Conservation (phyloP, 2,329 filamentous ascomycete genomes). For the Phaeosphaeria sp. region DNA sequence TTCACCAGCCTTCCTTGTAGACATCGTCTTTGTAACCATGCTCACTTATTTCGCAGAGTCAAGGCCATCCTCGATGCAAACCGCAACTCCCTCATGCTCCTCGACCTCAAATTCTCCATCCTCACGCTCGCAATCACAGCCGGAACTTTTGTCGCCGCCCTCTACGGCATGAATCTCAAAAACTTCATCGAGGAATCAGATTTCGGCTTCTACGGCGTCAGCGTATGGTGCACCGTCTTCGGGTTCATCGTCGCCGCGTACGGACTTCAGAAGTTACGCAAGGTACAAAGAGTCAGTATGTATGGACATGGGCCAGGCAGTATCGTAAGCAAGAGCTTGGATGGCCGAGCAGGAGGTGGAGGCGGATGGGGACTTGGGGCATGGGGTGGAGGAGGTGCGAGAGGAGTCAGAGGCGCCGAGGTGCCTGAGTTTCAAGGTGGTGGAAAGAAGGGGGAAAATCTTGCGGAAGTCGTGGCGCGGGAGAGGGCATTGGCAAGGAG, state of each 20-base stretch:
- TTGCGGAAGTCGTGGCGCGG: conserved; percentile 35
- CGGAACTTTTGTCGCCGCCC: conserved; percentile 93
- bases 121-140: conserved; percentile 93
- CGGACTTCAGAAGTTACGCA: conserved; percentile 81
- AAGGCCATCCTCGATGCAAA: conserved; percentile 98
- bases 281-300: conserved; percentile 90
- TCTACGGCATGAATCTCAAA: conserved; percentile 99
- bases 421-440: conserved; percentile 20
- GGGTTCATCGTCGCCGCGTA: conserved; percentile 82
- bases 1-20: not conserved
- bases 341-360: conserved; percentile 2
- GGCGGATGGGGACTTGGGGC: conserved; percentile 35
- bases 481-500: conserved; percentile 35
- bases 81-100: conserved; percentile 95
- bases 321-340: conserved; percentile 18
- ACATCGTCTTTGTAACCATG: not conserved
- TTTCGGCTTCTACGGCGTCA: conserved; percentile 82
- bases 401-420: conserved; percentile 25
- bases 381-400: conserved; percentile 38
- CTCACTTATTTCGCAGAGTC: conserved; percentile 65
- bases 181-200: conserved; percentile 97
- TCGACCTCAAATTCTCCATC: conserved; percentile 95
- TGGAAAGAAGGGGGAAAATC: conserved; percentile 27
- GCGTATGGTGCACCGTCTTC: conserved; percentile 72
- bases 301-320: conserved; percentile 59